Conservation (phyloP, 345 rosid species). For the Erysimum cheiranthoides region DNA sequence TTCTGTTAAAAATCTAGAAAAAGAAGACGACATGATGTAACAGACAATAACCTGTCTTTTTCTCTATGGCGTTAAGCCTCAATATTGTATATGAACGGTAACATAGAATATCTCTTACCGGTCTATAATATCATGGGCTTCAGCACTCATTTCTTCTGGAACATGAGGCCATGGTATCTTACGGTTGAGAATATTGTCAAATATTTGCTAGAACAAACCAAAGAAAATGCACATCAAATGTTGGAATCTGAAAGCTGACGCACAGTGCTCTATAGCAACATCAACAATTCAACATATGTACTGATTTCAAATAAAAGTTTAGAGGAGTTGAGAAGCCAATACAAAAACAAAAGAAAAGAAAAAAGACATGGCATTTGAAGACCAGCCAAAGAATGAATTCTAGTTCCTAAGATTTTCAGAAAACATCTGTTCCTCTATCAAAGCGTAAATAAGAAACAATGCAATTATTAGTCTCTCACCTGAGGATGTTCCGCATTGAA, state of each 20-base stretch:
- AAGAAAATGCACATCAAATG: constrained; percentile 28
- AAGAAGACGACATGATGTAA: constrained; percentile 27
- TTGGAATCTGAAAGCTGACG: constrained; percentile 17
- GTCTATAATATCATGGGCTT: constrained; percentile 84
- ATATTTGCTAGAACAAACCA: constrained; percentile 73
- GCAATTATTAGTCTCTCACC: constrained; percentile 38
- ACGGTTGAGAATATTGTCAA: constrained; percentile 97
- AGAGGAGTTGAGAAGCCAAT: neutral
- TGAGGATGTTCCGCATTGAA: constrained; percentile 81
- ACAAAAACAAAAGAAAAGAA: constrained; percentile 4
- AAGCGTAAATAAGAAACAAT: constrained; percentile 31
- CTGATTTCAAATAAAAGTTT: constrained; percentile 15
- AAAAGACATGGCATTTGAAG: neutral
- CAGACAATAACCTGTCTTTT: constrained; percentile 5
- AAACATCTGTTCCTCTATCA: constrained; percentile 7
- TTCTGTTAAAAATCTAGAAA: constrained; percentile 87
- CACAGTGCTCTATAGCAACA: constrained; percentile 4
- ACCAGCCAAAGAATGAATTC: neutral
- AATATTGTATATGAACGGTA: constrained; percentile 15
- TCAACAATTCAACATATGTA: no score
- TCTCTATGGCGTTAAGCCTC: constrained; percentile 9
- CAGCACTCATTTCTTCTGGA: constrained; percentile 84
- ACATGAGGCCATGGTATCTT: constrained; percentile 96
- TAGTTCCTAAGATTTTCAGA: constrained; percentile 25
- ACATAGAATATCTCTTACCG: constrained; percentile 55